Evolutionary conservation across 2,329 filamentous ascomycete genomes (phyloP).

Genomic region (Cladosporium sp.): DNA sequence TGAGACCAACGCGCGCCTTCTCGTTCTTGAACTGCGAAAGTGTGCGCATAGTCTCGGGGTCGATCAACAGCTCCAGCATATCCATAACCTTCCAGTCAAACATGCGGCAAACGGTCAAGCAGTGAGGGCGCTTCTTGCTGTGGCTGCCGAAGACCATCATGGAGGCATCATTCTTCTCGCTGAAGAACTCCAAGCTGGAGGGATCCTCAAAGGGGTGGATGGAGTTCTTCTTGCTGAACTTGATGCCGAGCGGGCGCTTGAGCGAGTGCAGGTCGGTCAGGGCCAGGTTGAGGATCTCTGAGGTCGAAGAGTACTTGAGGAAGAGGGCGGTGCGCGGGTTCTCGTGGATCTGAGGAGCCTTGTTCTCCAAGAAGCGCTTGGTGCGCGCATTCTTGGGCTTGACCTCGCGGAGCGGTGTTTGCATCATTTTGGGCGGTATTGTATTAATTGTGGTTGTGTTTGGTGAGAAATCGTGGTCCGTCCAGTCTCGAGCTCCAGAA

Average conservation of each 20-base stretch:
- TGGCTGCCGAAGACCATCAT: slow-evolving; percentile 81
- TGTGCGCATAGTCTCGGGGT: slow-evolving; percentile 70
- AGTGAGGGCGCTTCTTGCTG: slow-evolving; percentile 94
- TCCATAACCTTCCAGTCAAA: slow-evolving; percentile 88
- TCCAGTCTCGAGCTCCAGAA: slow-evolving; percentile 1
- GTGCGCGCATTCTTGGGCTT: slow-evolving; percentile 77
- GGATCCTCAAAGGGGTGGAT: slow-evolving; percentile 93
- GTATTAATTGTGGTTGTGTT: not conserved
- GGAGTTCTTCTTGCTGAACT: slow-evolving; percentile 96
- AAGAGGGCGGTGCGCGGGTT: slow-evolving; percentile 89
- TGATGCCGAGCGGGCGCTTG: slow-evolving; percentile 80
- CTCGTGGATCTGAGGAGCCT: slow-evolving; percentile 84
- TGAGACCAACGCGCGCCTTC: slow-evolving; percentile 71
- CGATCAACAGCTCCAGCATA: slow-evolving; percentile 88
- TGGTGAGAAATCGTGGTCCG: not conserved
- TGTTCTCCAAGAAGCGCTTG: slow-evolving; percentile 91
- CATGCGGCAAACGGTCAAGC: slow-evolving; percentile 77
- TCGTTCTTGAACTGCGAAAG: slow-evolving; percentile 71
- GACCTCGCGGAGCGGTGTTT: slow-evolving; percentile 59
- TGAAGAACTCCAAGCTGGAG: slow-evolving; percentile 88
- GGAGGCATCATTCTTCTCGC: slow-evolving; percentile 90
- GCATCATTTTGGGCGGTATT: slow-evolving; percentile 30
- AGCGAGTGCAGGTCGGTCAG: slow-evolving; percentile 82
- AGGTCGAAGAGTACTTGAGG: slow-evolving; percentile 83
- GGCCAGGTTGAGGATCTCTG: slow-evolving; percentile 78